These are phyloP conservation scores for Nicotiana obtusifolia DNA, from an alignment of 257 asterid species.

Conservation along the genomic window DNA sequence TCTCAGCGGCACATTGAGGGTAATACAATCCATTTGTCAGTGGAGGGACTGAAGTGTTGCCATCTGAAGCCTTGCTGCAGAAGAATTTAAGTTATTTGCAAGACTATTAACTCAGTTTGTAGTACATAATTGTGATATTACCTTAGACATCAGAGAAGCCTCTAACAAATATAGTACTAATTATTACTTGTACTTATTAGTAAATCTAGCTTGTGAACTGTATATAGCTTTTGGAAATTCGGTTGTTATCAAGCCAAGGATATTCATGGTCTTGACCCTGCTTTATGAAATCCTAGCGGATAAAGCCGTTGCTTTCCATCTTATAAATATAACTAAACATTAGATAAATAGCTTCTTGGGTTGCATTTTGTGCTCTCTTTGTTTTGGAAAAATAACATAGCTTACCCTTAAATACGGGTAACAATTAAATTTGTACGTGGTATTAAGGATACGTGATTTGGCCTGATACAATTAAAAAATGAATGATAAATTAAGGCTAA, in stretches of 20 bases:
- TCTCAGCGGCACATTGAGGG: conserved; percentile 47
- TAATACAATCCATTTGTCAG: conserved; percentile 50
- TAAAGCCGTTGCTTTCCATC: neutral
- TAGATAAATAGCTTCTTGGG: neutral
- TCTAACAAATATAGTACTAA: neutral
- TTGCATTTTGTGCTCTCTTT: neutral
- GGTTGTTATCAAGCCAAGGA: neutral
- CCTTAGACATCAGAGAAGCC: neutral
- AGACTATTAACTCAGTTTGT: neutral
- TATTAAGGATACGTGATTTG: too few species aligned
- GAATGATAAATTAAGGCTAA: too few species aligned
- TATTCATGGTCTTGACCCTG: neutral
- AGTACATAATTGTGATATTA: neutral
- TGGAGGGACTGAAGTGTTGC: conserved; percentile 60
- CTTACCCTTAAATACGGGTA: too few species aligned
- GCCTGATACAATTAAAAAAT: too few species aligned
- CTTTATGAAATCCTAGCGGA: neutral
- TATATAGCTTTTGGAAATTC: neutral
- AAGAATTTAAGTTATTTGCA: conserved; percentile 31
- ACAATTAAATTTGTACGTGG: too few species aligned
- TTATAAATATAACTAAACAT: neutral
- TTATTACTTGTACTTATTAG: neutral
- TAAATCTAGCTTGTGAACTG: neutral
- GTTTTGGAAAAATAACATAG: neutral
- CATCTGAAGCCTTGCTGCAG: conserved; percentile 63